phyloP scores from a whole-genome alignment of 306 rosid genomes.

The Luffa acutangula region DNA sequence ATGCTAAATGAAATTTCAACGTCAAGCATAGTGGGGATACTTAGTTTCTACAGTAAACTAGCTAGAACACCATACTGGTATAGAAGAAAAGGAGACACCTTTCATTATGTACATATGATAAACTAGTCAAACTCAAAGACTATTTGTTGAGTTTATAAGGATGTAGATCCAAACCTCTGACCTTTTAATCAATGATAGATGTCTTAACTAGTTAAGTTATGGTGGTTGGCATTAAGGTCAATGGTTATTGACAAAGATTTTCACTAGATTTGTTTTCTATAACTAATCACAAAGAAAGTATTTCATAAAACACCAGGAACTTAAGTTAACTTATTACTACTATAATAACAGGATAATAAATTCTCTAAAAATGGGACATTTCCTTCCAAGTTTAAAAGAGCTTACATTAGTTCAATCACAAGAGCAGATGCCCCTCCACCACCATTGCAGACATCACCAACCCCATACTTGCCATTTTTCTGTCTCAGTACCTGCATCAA shows the following conservation, averaged over 20 bases:
- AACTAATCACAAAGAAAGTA: background rate
- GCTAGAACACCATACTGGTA: background rate
- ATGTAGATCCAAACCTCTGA: background rate
- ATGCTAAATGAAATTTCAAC: background rate
- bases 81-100: background rate
- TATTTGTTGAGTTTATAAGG: too few relatives aligned
- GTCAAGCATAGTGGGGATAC: background rate
- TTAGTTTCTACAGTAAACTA: background rate
- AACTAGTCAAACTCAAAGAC: background rate
- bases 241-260: background rate
- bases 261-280: background rate
- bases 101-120: background rate
- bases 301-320: background rate
- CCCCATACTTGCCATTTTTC: conserved; percentile 71
- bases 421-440: conserved; percentile 99
- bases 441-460: conserved; percentile 78
- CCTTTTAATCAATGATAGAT: too few relatives aligned
- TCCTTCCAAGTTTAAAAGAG: conserved; percentile 5
- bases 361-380: background rate
- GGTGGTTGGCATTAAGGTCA: too few relatives aligned
- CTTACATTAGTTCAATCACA: conserved; percentile 77
- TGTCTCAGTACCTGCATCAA: conserved; percentile 67
- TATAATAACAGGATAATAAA: background rate
- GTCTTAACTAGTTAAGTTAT: too few relatives aligned
- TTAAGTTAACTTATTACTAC: background rate